Evolutionary conservation across 2,329 filamentous ascomycete genomes (phyloP), one percentile per base, ranked within the genome.

Genomic region (Fusarium camptoceras): DNA sequence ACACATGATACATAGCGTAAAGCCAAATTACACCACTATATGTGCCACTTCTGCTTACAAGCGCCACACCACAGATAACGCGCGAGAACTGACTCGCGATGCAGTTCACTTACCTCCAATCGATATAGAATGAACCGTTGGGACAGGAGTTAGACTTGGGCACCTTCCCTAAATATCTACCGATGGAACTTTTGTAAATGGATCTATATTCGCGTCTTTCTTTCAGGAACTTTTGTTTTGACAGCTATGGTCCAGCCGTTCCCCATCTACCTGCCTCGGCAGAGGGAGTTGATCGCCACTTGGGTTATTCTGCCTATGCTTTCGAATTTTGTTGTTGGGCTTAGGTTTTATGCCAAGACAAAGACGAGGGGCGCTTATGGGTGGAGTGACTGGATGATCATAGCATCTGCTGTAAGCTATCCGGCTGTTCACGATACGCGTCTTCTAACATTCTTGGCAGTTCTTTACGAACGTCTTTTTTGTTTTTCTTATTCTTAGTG

Each of bases 301-400:
- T 61, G 59, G 44, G 28, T 53, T 0, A 31, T 61, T 2, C 5
- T 61, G 37, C 59, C 59, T 11, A 51, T 60, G 44, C 12, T 61
- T 10, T 27, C 55, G 5, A 61, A 39, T 1, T 51, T 61, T 0
- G 43, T 34, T 0, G 59, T 61, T 1, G 59, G 24, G 16, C 59
- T 61, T 31, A 25, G 59, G 11, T 61, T 60, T 25, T 61, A 60
- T 7, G 59, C 59, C n/a, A 61, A 61, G 24, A 44, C 59, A 5
- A 61, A 61, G 44, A 60, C 59, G 1, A 60, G 59, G 2, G 37
- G 42, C 2, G 55, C 41, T 7, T 61, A 61, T 60, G 59, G 59
- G 6, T 61, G 59, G 55, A 61, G 55, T 22, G 59, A 61, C 37
- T 61, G 59, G 59, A 61, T 61, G 59, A 53, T 61, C 8, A 28